phyloP scores from a whole-genome alignment of 202 grass and related monocot genomes.

The Panicum virgatum region DNA sequence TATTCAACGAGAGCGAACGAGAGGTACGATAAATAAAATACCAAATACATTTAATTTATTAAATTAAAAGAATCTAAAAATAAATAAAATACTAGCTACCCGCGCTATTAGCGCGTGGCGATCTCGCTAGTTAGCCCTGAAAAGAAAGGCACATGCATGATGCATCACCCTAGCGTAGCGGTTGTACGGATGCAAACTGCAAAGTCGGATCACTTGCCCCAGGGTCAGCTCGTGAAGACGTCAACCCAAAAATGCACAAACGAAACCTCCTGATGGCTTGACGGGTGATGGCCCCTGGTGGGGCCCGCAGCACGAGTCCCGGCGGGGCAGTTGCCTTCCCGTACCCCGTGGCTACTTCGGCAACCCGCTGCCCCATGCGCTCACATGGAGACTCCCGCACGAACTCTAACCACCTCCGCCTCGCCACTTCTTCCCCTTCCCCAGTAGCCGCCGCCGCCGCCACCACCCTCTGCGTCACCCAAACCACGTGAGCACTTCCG shows the following conservation, averaged over 20 bases:
- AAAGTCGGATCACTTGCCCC: neutral
- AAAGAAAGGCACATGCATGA: neutral
- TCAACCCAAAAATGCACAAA: neutral
- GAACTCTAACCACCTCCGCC: constrained; percentile 33
- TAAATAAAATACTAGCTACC: too few species aligned
- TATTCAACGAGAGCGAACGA: too few species aligned
- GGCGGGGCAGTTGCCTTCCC: neutral
- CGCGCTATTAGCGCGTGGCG: too few species aligned
- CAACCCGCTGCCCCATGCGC: constrained; percentile 51
- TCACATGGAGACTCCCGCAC: constrained; percentile 65
- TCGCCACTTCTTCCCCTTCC: constrained; percentile 9
- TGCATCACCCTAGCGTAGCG: neutral
- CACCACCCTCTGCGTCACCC: constrained; percentile 1
- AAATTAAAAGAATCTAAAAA: too few species aligned
- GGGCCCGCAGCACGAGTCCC: constrained; percentile 36
- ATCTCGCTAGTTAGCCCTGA: neutral
- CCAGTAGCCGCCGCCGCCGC: neutral
- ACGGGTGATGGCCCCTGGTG: neutral
- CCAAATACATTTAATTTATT: too few species aligned
- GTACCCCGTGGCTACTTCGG: constrained; percentile 36
- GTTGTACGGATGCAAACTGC: neutral
- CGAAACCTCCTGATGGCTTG: neutral
- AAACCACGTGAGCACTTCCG: constrained; percentile 1
- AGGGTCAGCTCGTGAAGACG: neutral
- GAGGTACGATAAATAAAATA: too few species aligned